Percentiles rank a stretch among this genome's conserved stretches.
Conservation (phyloP, 768 basidiomycete species). For the Lentinula sp. region DNA sequence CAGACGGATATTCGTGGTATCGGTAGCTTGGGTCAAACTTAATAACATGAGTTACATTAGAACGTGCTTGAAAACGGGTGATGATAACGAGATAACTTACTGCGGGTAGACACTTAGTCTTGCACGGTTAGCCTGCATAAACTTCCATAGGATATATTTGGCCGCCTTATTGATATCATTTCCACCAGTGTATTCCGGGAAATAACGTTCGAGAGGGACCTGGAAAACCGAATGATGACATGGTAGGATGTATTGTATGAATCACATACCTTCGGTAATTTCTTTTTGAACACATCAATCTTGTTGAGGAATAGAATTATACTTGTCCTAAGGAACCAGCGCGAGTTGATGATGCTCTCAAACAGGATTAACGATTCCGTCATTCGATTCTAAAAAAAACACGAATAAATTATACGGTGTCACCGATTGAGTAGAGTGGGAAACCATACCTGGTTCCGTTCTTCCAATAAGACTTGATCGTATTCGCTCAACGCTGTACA, state of each 20-base stretch:
- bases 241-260: background rate
- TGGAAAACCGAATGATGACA: background rate
- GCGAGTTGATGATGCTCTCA: constrained; percentile 73
- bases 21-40: constrained; percentile 78
- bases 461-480: constrained; percentile 66
- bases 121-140: constrained; percentile 87
- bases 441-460: constrained; percentile 50
- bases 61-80: background rate
- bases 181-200: constrained; percentile 87
- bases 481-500: constrained; percentile 70
- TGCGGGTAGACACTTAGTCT: constrained; percentile 87
- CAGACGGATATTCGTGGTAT: constrained; percentile 72
- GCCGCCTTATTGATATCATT: constrained; percentile 91
- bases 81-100: constrained; percentile 33
- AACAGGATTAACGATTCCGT: constrained; percentile 69
- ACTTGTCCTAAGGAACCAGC: constrained; percentile 64
- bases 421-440: constrained; percentile 5
- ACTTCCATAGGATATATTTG: constrained; percentile 91
- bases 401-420: background rate
- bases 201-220: constrained; percentile 70
- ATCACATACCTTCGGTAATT: constrained; percentile 30
- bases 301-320: constrained; percentile 70
- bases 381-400: constrained; percentile 58
- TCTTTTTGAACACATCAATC: constrained; percentile 74
- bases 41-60: background rate